phyloP scores from a whole-genome alignment of 139 green algal genomes.

The Picochlorum sp. region DNA sequence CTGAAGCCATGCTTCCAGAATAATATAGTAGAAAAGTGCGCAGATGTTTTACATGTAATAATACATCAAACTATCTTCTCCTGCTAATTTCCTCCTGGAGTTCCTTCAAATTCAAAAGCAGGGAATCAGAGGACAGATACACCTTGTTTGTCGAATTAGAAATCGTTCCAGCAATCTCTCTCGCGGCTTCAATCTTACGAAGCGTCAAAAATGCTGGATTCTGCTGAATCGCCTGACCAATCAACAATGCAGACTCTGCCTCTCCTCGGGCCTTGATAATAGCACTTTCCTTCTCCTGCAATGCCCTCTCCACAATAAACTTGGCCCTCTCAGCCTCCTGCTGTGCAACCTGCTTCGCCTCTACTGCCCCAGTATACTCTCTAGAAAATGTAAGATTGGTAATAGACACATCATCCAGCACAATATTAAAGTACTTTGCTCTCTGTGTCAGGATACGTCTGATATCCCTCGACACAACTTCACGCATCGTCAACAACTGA shows the following conservation, averaged over 20 bases:
- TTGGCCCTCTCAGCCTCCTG: constrained; percentile 96
- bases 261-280: constrained; percentile 93
- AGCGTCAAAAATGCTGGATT: constrained; percentile 88
- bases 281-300: constrained; percentile 90
- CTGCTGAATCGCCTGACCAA: constrained; percentile 82
- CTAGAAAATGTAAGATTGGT: constrained; percentile 93
- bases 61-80: constrained; percentile 1
- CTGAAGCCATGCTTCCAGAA: constrained; percentile 64
- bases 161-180: constrained; percentile 87
- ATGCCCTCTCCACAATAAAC: constrained; percentile 93
- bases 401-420: constrained; percentile 98
- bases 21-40: constrained; percentile 17
- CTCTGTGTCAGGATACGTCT: constrained; percentile 81
- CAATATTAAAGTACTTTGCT: constrained; percentile 89
- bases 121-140: constrained; percentile 81
- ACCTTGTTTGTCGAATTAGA: constrained; percentile 73
- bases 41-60: neutral
- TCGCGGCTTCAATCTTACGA: constrained; percentile 88
- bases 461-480: constrained; percentile 91
- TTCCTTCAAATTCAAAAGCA: constrained; percentile 84
- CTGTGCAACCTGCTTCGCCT: constrained; percentile 98
- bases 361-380: constrained; percentile 93
- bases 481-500: constrained; percentile 95
- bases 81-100: neutral
- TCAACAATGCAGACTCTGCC: constrained; percentile 77